These are phyloP conservation scores for Clavispora vitiphila DNA, from an alignment of 805 yeast species.

Conservation along the genomic window DNA sequence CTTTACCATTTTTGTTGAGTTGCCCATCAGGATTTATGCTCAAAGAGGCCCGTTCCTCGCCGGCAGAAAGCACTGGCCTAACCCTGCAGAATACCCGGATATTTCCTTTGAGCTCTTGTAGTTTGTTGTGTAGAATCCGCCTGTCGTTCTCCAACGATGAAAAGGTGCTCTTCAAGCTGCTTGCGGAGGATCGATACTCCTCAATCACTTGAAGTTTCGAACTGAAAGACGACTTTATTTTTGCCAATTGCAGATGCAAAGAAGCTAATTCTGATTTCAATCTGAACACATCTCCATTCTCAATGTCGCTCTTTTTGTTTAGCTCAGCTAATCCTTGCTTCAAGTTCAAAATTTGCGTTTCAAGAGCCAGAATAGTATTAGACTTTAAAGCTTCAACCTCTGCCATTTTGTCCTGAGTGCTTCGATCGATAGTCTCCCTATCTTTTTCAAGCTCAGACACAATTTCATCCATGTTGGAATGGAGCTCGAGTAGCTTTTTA, in stretches of 20 bases:
- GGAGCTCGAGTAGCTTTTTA: constrained; percentile 13
- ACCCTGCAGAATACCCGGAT: constrained; percentile 87
- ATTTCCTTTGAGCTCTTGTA: constrained; percentile 88
- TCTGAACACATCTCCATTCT: constrained; percentile 6
- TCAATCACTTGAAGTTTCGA: constrained; percentile 8
- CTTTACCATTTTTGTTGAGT: constrained; percentile 31
- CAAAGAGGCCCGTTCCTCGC: constrained; percentile 8
- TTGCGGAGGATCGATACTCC: constrained; percentile 2
- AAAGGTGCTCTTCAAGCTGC: constrained; percentile 26
- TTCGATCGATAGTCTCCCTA: constrained; percentile 5
- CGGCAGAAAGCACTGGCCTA: constrained; percentile 46
- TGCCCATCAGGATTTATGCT: constrained; percentile 18
- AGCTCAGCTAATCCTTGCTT: constrained; percentile 1
- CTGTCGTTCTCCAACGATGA: constrained; percentile 51
- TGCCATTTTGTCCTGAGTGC: constrained; percentile 8
- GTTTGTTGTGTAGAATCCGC: constrained; percentile 60
- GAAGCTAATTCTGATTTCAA: constrained; percentile 2
- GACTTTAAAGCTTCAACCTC: constrained; percentile 15
- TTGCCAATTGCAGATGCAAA: background rate
- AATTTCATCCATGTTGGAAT: constrained; percentile 14
- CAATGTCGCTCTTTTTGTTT: constrained; percentile 4
- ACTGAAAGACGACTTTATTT: background rate
- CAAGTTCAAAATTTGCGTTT: background rate
- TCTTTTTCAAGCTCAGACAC: constrained; percentile 10
- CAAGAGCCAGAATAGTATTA: too few species aligned